Evolutionary conservation across 768 basidiomycete species (phyloP).

Genomic region (Hebeloma cylindrosporum): DNA sequence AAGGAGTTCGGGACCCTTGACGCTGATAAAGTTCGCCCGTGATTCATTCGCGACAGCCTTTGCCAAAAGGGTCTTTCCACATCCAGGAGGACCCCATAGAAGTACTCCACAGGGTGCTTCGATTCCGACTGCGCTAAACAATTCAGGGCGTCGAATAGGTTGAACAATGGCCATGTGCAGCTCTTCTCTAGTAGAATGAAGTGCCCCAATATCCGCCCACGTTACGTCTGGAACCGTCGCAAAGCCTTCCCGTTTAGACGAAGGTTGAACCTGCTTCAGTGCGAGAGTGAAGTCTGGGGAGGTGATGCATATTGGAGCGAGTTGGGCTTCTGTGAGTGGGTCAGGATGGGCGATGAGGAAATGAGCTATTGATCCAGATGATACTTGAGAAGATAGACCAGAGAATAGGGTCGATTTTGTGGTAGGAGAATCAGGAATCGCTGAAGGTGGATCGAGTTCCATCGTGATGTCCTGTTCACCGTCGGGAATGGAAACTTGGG

Average conservation of each 20-base stretch:
- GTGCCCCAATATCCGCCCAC: constrained; percentile 93
- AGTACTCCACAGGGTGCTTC: constrained; percentile 90
- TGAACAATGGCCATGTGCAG: constrained; percentile 98
- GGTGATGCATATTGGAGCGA: constrained; percentile 80
- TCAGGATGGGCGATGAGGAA: constrained; percentile 88
- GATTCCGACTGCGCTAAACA: constrained; percentile 89
- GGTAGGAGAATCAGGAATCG: constrained; percentile 8
- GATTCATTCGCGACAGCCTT: constrained; percentile 98
- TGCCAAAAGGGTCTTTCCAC: constrained; percentile 96
- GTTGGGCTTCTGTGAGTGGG: constrained; percentile 74
- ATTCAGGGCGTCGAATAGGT: constrained; percentile 85
- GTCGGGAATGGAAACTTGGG: constrained; percentile 12
- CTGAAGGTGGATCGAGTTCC: constrained; percentile 37
- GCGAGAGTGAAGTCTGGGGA: constrained; percentile 78
- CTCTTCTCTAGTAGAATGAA: constrained; percentile 84
- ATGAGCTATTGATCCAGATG: constrained; percentile 71
- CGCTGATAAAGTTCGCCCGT: constrained; percentile 94
- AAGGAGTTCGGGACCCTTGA: constrained; percentile 94
- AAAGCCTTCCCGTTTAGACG: constrained; percentile 96
- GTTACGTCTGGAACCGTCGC: constrained; percentile 95
- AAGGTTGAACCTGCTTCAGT: constrained; percentile 89
- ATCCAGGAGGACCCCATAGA: constrained; percentile 98
- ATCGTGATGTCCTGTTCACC: constrained; percentile 40
- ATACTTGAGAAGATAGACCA: constrained; percentile 33
- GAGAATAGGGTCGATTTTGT: constrained; percentile 23